Evolutionary conservation across 2,329 filamentous ascomycete species (phyloP), one percentile per base, ranked within the genome.

Genomic region (Herpotrichia juniperi): DNA sequence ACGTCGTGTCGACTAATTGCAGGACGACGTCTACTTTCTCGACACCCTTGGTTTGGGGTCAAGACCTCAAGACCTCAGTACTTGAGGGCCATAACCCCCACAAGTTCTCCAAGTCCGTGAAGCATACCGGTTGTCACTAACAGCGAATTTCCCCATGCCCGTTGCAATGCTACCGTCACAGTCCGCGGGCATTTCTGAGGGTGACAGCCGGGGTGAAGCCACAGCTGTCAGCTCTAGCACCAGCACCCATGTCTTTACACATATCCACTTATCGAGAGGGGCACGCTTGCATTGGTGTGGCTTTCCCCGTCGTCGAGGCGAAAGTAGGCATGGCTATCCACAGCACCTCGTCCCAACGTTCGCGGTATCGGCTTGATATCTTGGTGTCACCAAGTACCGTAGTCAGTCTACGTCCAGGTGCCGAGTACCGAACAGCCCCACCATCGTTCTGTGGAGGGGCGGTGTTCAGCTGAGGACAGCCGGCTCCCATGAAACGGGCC

Each of bases 401-500:
- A 16, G 17, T 37, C 14, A 37, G 34, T 40, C 21, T 40, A 8
- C 17, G n/a, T n/a, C 24, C 42, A 25, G n/a, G 6, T 11, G 28
- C 17, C 14, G 34, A 8, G 39, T 19, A 21, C 26, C 26, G 19
- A 46, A 12, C 16, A 46, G 43, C 21, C 40, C 40, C 44, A 46
- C 40, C 16, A 46, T 16, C 7, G 37, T 17, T 4, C 34, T 37
- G 8, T 37, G 34, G 34, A 37, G 34, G 34, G 34, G 34, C 16
- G 34, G 34, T 21, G n/a, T n/a, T n/a, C n/a, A n/a, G n/a, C n/a
- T n/a, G n/a, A n/a, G n/a, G 42, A 35, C 40, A 30, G 12, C 40
- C 47, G 46, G 46, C 46, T 22, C 25, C 44, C 42, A 46, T 48
- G 43, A 56, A 46, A 48, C 50, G 53, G 48, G 50, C 37, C 44